Conservation (phyloP, 441 rosid species). For the Dalechampia spathulata region DNA sequence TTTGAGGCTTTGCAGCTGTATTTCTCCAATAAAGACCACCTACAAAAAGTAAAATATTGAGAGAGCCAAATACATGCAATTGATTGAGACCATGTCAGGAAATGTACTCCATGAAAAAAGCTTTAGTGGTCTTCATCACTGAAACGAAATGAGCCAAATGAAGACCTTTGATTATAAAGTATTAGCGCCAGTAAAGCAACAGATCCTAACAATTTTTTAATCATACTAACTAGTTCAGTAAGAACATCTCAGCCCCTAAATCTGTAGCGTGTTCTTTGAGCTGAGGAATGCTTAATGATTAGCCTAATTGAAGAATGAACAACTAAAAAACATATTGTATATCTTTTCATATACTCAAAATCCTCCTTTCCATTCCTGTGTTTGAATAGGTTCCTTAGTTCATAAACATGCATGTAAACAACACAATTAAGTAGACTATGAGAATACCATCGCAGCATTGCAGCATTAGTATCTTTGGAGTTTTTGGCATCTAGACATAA, state of each 20-base stretch:
- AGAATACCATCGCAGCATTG: slow-evolving; percentile 94
- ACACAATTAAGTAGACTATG: neutral
- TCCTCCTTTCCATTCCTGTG: neutral
- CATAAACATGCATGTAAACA: neutral
- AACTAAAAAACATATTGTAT: neutral
- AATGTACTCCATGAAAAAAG: neutral
- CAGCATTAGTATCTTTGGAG: slow-evolving; percentile 95
- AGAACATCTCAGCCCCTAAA: neutral
- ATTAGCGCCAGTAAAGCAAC: no score
- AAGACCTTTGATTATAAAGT: slow-evolving; percentile 1
- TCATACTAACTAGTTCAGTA: no score
- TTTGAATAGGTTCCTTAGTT: neutral
- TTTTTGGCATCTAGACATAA: slow-evolving; percentile 93
- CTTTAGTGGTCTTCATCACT: neutral
- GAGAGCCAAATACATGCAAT: neutral
- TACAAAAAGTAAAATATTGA: slow-evolving; percentile 23
- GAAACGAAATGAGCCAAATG: neutral
- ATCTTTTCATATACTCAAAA: neutral
- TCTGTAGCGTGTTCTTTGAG: neutral
- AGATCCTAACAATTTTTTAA: no score
- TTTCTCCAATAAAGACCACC: slow-evolving; percentile 99
- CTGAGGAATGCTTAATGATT: neutral
- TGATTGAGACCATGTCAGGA: neutral
- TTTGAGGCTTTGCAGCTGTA: slow-evolving; percentile 98
- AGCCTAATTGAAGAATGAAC: neutral